phyloP scores from a whole-genome alignment of 768 basidiomycete species.

The Holtermanniella nyarrowii region DNA sequence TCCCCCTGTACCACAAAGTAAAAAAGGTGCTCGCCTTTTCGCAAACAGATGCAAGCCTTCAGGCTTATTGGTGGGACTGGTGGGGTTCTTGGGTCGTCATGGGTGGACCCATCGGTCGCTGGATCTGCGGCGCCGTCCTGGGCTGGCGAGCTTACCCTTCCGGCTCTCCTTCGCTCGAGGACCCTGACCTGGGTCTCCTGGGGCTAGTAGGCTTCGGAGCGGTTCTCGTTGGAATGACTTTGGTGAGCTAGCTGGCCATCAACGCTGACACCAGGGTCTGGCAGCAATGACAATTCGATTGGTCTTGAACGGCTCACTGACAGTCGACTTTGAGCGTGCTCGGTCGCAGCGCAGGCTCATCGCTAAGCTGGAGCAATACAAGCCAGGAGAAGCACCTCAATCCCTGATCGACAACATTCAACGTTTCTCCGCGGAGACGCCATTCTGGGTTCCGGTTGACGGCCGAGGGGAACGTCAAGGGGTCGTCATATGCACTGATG shows the following conservation, averaged over 20 bases:
- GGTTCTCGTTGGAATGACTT: conserved; percentile 15
- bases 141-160: conserved; percentile 18
- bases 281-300: conserved; percentile 12
- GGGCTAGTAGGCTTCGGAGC: conserved; percentile 15
- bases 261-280: conserved; percentile 14
- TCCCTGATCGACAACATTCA: conserved; percentile 4
- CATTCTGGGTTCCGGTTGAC: conserved; percentile 17
- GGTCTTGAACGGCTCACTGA: conserved; percentile 17
- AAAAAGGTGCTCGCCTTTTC: conserved; percentile 10
- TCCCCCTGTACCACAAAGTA: conserved; percentile 9
- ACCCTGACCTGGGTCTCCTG: background rate
- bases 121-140: conserved; percentile 16
- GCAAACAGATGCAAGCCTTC: conserved; percentile 1
- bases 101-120: conserved; percentile 29
- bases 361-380: conserved; percentile 2
- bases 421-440: conserved; percentile 6
- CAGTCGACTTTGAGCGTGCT: conserved; percentile 22
- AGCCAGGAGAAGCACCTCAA: background rate
- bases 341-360: conserved; percentile 10
- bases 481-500: conserved; percentile 8
- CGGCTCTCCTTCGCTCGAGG: background rate
- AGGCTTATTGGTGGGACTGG: conserved; percentile 24
- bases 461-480: conserved; percentile 14
- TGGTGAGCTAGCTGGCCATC: conserved; percentile 10
- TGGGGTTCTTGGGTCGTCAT: conserved; percentile 19